Evolutionary conservation across 495 filamentous ascomycete genomes (phyloP), one percentile per base, ranked within the genome.

Genomic region (Neurospora hispaniola): DNA sequence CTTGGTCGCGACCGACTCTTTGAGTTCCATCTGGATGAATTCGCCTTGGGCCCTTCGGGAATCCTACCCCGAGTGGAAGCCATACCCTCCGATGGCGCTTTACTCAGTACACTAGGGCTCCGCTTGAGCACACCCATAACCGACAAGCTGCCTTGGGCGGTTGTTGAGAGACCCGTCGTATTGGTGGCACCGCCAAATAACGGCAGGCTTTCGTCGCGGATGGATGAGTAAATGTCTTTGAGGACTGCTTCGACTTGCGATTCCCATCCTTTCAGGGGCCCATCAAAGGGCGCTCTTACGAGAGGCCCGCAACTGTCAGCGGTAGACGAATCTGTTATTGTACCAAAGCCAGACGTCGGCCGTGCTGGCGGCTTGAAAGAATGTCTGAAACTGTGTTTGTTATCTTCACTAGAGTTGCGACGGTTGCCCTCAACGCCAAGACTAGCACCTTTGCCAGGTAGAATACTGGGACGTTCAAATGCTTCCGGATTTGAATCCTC

Each of bases 221-320:
- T 96, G 0, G 94, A 94, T 18, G 86, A 88, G 81, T 96, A 99
- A 74, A 96, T 96, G 42, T 95, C 93, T 76, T 96, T 97, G 39
- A 99, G 86, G 43, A 98, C 91, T 16, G 88, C 84, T 81, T 98
- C 96, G 16, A 99, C 83, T 78, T 97, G 94, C 46, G 89, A 87
- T 78, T 97, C 94, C 96, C 96, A 99, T 14, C 89, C 91, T 71
- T 90, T 88, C 72, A 92, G 81, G 2, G 90, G 87, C 9, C 94
- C 96, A 71, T 89, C 87, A 77, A 96, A 95, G 0, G 92, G 91
- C 20, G 86, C 82, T 74, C 89, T 94, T 20, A 98, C 93, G 38
- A 99, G 85, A n/a, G 93, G 86, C 2, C 87, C 87, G 70, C 86
- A 88, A 43, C 80, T 79, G 14, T 88, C 85, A 75, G 70, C 31